phyloP scores from a whole-genome alignment of 78 protist species.

The Pigoraptor vietnamica region DNA sequence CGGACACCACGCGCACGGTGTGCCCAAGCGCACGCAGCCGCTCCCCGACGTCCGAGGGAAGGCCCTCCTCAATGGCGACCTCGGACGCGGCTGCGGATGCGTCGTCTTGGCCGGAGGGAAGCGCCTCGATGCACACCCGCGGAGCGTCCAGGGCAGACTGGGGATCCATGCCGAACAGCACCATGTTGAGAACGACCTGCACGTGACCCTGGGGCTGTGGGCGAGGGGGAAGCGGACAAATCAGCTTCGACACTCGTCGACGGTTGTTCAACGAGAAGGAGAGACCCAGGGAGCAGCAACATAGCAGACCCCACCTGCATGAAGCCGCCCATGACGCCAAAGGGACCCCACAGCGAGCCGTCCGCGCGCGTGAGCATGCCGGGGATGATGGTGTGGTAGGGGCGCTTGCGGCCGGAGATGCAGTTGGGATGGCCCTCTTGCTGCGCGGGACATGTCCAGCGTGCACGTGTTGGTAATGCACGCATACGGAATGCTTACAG shows the following conservation, averaged over 20 bases:
- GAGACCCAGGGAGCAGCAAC: not conserved
- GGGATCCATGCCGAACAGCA: constrained; percentile 68
- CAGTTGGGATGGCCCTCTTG: constrained; percentile 52
- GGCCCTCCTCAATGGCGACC: not conserved
- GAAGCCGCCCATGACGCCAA: constrained; percentile 85
- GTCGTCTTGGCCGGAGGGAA: not conserved
- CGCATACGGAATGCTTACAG: too few relatives aligned
- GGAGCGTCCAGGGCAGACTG: constrained; percentile 72
- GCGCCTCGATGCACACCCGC: constrained; percentile 40
- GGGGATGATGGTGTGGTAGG: constrained; percentile 91
- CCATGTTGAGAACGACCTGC: constrained; percentile 53
- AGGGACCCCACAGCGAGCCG: constrained; percentile 38
- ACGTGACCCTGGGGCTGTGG: constrained; percentile 85
- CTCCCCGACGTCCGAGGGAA: not conserved
- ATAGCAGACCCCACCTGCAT: constrained; percentile 47
- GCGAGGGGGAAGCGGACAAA: not conserved
- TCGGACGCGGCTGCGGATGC: not conserved
- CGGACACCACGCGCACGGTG: not conserved
- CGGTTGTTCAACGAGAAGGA: not conserved
- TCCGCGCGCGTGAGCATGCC: constrained; percentile 33
- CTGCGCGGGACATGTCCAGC: not conserved
- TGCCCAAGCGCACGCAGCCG: not conserved
- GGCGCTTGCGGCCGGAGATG: constrained; percentile 64
- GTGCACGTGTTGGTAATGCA: too few relatives aligned
- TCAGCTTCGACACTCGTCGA: not conserved